These are phyloP conservation scores for Kodamaea neixiangensis DNA, from an alignment of 805 yeast genomes.

Conservation along the genomic window DNA sequence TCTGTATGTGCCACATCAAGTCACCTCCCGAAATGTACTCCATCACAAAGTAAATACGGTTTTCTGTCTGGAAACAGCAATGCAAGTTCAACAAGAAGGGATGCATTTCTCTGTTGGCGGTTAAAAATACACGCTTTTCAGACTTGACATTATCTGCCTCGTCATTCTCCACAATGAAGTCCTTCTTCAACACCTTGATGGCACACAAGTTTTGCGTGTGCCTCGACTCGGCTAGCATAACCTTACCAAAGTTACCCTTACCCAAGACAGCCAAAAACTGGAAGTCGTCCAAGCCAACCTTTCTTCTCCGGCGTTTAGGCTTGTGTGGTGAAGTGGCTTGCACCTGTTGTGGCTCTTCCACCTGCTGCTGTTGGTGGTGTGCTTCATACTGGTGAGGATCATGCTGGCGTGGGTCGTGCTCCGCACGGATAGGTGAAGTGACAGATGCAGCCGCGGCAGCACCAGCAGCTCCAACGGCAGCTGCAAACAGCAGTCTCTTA, in stretches of 20 bases:
- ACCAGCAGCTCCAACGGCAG: conserved; percentile 4
- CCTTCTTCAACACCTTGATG: conserved; percentile 93
- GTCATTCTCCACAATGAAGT: conserved; percentile 90
- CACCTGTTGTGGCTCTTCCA: neutral
- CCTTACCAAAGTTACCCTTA: conserved; percentile 98
- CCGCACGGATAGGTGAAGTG: conserved; percentile 18
- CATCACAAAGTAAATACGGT: conserved; percentile 97
- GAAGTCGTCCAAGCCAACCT: conserved; percentile 92
- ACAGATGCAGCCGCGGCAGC: conserved; percentile 11
- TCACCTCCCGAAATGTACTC: conserved; percentile 98
- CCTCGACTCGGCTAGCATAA: conserved; percentile 93
- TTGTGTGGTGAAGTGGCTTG: conserved; percentile 15
- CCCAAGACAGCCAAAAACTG: conserved; percentile 93
- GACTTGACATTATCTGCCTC: conserved; percentile 95
- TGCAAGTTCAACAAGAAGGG: conserved; percentile 90
- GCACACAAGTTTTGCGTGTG: conserved; percentile 84
- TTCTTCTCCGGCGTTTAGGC: conserved; percentile 52
- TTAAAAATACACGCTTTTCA: conserved; percentile 86
- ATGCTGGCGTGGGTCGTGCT: conserved; percentile 4
- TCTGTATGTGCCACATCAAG: conserved; percentile 98
- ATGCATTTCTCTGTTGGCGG: conserved; percentile 84
- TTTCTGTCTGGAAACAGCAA: conserved; percentile 97
- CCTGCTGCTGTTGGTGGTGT: conserved; percentile 7
- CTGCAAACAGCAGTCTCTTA: conserved; percentile 2
- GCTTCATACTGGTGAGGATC: conserved; percentile 1